These are phyloP conservation scores for Phytophthora aleatoria DNA, from an alignment of 352 stramenopile species.

Conservation along the genomic window DNA sequence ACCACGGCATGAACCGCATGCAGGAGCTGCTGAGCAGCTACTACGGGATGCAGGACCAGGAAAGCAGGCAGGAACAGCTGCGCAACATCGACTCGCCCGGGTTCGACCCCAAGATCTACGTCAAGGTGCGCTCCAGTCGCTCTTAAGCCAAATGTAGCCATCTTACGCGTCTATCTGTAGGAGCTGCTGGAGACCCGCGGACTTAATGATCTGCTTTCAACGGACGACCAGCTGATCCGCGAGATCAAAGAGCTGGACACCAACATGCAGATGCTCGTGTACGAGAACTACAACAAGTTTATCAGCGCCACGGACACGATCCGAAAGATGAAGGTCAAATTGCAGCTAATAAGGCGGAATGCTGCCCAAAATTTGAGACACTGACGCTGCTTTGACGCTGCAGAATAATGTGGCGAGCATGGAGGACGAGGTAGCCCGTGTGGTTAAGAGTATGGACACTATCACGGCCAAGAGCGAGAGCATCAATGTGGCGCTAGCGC, in stretches of 20 bases:
- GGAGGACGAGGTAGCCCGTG: conserved; percentile 87
- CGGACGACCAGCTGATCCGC: conserved; percentile 78
- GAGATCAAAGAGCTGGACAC: conserved; percentile 97
- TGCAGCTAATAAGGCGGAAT: background rate
- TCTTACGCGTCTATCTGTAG: conserved; percentile 20
- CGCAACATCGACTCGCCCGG: conserved; percentile 79
- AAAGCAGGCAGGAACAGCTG: conserved; percentile 66
- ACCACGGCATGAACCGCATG: conserved; percentile 83
- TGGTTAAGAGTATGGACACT: conserved; percentile 89
- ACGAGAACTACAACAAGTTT: conserved; percentile 99
- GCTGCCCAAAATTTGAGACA: background rate
- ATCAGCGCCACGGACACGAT: conserved; percentile 99
- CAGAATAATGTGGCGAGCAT: conserved; percentile 92
- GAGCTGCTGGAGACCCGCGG: conserved; percentile 64
- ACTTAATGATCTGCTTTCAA: conserved; percentile 73
- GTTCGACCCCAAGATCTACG: conserved; percentile 76
- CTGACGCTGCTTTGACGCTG: conserved; percentile 3
- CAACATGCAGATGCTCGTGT: conserved; percentile 99
- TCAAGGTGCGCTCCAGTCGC: conserved; percentile 48
- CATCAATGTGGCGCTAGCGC: conserved; percentile 89
- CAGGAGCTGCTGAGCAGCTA: conserved; percentile 90
- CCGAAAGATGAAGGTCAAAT: conserved; percentile 90
- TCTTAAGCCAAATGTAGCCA: conserved; percentile 5
- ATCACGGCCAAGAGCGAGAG: conserved; percentile 86
- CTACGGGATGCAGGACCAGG: conserved; percentile 81